Evolutionary conservation across 495 filamentous ascomycete species (phyloP), one percentile per base, ranked within the genome.

Genomic region (Parachaetomium inaequale): DNA sequence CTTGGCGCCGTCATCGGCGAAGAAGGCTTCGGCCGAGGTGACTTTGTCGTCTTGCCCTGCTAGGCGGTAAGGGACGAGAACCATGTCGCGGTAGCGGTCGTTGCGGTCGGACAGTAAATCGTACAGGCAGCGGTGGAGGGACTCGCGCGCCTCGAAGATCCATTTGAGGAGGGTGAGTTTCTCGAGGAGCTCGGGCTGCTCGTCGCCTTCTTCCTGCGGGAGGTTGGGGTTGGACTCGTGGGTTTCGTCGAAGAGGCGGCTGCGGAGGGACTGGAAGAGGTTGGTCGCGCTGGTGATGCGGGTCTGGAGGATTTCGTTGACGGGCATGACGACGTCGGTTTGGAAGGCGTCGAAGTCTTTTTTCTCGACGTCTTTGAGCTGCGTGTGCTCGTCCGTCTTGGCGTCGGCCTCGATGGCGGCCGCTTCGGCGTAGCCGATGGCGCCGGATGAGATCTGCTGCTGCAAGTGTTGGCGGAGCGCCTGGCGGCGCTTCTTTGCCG

Each of bases 101-200:
- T 96, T 94, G 40, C 92, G 88, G 65, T 90, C 88, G 26, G 84
- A 85, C 7, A 96, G 82, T 1, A 98, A 77, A 40, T 94, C 89
- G 70, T 89, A 93, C n/a, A 90, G 76, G 64, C 91, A 88, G 6
- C 87, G 84, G 70, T 97, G 88, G 6, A 98, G 83, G 57, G 85
- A 81, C 72, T 98, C 95, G 7, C 93, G 87, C 7, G 89, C 89
- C 68, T 98, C 94, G 67, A 96, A 98, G 29, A 98, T 87, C 94
- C 94, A 98, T 69, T 98, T 98, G 11, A 98, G 79, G 28, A 96
- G 85, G 0, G 94, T 98, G 4, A 98, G 81, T 64, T 94, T 94
- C 74, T 98, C 94, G 2, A 97, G 79, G 0, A 98, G 80, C 75
- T 98, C 95, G 0, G 94, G 92, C 70, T 93, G 89, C 71, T 96